phyloP scores from a whole-genome alignment of 139 green algal genomes.

The Tetratostichococcus sp. region DNA sequence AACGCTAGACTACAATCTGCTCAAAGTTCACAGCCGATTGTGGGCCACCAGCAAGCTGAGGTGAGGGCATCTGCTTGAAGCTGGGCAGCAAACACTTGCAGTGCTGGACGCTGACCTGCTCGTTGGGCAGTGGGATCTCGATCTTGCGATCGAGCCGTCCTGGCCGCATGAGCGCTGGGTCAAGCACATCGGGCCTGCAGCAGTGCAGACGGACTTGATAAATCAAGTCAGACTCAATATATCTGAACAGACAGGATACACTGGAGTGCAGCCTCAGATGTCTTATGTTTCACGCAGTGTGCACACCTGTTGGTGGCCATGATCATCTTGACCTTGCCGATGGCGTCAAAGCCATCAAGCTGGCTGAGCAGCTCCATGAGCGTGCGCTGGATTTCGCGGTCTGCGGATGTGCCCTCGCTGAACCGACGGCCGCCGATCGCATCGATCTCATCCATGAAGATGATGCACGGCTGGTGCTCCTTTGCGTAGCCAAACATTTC shows the following conservation, averaged over 20 bases:
- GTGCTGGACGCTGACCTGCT: no score
- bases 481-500: slow-evolving; percentile 98
- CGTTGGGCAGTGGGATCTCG: slow-evolving; percentile 99
- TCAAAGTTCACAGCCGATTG: no score
- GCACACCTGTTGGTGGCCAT: slow-evolving; percentile 85
- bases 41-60: no score
- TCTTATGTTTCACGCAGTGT: no score
- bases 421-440: slow-evolving; percentile 96
- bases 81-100: no score
- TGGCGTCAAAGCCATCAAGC: slow-evolving; percentile 97
- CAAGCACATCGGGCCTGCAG: slow-evolving; percentile 87
- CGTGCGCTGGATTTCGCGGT: slow-evolving; percentile 98
- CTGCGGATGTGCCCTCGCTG: slow-evolving; percentile 93
- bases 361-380: slow-evolving; percentile 99
- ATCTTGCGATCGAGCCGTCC: slow-evolving; percentile 96
- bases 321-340: slow-evolving; percentile 96
- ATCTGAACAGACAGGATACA: no score
- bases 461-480: slow-evolving; percentile 98
- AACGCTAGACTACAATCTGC: no score
- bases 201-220: no score
- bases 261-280: no score
- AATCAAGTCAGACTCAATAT: no score
- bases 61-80: no score
- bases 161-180: slow-evolving; percentile 94
- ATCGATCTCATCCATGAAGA: slow-evolving; percentile 99